Evolutionary conservation across 2,329 filamentous ascomycete genomes (phyloP).

Genomic region (Thielaviopsis ethacetica): DNA sequence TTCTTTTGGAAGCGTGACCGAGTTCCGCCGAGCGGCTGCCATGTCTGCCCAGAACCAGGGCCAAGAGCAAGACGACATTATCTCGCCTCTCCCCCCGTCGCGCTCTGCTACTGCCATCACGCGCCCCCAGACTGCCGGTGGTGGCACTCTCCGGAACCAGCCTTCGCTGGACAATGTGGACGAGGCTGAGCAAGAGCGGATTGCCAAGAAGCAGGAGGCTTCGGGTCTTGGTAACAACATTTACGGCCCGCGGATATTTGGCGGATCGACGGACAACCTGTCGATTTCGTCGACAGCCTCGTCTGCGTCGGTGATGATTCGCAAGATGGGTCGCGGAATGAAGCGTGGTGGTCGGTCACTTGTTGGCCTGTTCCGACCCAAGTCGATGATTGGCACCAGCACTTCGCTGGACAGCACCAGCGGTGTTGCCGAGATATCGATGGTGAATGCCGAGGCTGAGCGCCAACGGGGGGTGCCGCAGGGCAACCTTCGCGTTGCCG

Average conservation of each 20-base stretch:
- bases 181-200: constrained; percentile 79
- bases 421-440: constrained; percentile 58
- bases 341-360: constrained; percentile 85
- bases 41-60: constrained; percentile 32
- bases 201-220: constrained; percentile 84
- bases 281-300: constrained; percentile 83
- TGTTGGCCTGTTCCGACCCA: constrained; percentile 86
- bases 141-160: constrained; percentile 46
- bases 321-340: constrained; percentile 98
- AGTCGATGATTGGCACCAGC: constrained; percentile 73
- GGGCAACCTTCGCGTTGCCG: background rate
- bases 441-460: constrained; percentile 92
- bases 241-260: constrained; percentile 76
- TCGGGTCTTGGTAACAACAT: constrained; percentile 84
- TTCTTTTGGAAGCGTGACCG: constrained; percentile 89
- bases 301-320: constrained; percentile 81
- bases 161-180: constrained; percentile 46
- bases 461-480: constrained; percentile 45
- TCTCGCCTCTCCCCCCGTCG: constrained; percentile 12
- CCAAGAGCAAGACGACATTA: constrained; percentile 19
- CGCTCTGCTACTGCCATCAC: constrained; percentile 17
- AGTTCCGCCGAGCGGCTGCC: constrained; percentile 61
- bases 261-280: constrained; percentile 84
- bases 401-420: constrained; percentile 50
- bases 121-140: constrained; percentile 8